Conservation (phyloP, 176 grass and related monocot genomes). For the Themeda triandra region DNA sequence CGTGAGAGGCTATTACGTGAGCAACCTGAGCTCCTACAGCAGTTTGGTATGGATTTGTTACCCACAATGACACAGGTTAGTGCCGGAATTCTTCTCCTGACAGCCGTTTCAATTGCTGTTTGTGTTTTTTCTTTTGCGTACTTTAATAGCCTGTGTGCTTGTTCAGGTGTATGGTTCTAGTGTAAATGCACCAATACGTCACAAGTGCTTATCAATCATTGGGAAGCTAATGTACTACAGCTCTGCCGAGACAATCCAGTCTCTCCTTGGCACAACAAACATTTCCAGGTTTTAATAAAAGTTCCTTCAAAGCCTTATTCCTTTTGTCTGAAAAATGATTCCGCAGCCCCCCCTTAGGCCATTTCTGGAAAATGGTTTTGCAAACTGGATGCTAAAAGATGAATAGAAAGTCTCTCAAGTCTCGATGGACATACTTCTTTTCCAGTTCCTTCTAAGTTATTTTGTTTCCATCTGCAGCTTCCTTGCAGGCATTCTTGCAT, state of each 20-base stretch:
- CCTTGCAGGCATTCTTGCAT: slow-evolving; percentile 88
- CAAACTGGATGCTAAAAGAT: not conserved
- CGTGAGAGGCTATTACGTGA: slow-evolving; percentile 80
- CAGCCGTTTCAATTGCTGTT: not conserved
- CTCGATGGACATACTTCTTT: not conserved
- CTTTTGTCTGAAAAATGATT: not conserved
- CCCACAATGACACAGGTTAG: slow-evolving; percentile 77
- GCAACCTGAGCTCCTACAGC: slow-evolving; percentile 82
- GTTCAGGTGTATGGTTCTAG: slow-evolving; percentile 85
- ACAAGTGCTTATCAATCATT: slow-evolving; percentile 86
- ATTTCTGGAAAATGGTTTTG: slow-evolving; percentile 7
- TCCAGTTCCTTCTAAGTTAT: slow-evolving; percentile 10
- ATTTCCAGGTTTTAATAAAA: slow-evolving; percentile 68
- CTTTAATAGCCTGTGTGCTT: not conserved
- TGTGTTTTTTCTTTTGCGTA: not conserved
- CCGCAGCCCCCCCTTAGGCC: no score
- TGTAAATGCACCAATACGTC: slow-evolving; percentile 77
- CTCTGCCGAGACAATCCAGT: slow-evolving; percentile 83
- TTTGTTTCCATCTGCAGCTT: slow-evolving; percentile 56
- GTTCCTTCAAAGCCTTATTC: not conserved
- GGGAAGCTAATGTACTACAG: slow-evolving; percentile 95
- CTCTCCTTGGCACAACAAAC: slow-evolving; percentile 71
- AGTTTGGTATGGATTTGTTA: slow-evolving; percentile 92
- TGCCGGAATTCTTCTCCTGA: not conserved
- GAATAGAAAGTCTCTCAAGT: not conserved